phyloP scores from a whole-genome alignment of 768 basidiomycete species.

The Xerocomellus amylosporus region DNA sequence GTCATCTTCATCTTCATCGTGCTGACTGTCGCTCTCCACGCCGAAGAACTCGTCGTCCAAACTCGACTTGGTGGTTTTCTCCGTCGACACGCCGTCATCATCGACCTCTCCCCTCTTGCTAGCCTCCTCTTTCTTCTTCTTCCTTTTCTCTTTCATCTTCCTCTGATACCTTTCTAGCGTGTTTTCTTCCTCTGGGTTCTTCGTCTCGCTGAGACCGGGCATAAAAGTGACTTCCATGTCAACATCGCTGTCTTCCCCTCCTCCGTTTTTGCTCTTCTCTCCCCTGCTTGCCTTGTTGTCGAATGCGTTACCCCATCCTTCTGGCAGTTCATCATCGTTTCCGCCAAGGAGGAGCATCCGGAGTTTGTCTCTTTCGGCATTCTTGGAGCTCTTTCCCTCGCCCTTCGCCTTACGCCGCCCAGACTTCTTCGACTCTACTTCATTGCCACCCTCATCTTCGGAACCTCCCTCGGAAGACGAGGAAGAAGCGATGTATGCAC shows the following conservation, averaged over 20 bases:
- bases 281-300: slow-evolving; percentile 14
- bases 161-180: slow-evolving; percentile 86
- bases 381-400: slow-evolving; percentile 31
- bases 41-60: slow-evolving; percentile 75
- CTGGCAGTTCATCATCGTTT: slow-evolving; percentile 66
- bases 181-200: slow-evolving; percentile 67
- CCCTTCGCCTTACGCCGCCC: slow-evolving; percentile 7
- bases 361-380: slow-evolving; percentile 61
- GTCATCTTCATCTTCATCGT: slow-evolving; percentile 29
- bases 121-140: slow-evolving; percentile 69
- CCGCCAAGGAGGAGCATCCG: slow-evolving; percentile 74
- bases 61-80: background rate
- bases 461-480: slow-evolving; percentile 60
- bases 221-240: slow-evolving; percentile 97
- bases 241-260: slow-evolving; percentile 44
- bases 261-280: background rate
- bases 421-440: slow-evolving; percentile 1
- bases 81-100: slow-evolving; percentile 20
- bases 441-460: slow-evolving; percentile 27
- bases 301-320: slow-evolving; percentile 70
- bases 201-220: slow-evolving; percentile 67
- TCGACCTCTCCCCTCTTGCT: slow-evolving; percentile 38
- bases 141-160: slow-evolving; percentile 87
- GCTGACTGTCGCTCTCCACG: slow-evolving; percentile 31
- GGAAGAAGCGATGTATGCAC: slow-evolving; percentile 69